Conservation (phyloP, 1,284 basidiomycete genomes). For the Takashimella koratensis region DNA sequence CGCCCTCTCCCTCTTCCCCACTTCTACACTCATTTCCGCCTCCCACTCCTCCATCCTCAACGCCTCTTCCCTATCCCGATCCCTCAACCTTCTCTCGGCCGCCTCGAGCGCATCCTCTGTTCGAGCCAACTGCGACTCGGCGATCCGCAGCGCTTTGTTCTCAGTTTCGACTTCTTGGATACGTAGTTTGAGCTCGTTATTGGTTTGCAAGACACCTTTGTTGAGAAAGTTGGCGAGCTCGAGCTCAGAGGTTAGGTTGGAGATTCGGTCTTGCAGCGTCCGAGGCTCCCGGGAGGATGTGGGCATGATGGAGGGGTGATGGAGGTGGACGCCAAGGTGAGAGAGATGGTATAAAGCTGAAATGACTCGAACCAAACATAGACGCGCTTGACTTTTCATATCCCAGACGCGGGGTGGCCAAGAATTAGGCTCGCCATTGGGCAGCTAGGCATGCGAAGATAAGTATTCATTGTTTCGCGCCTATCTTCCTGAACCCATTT, state of each 20-base stretch:
- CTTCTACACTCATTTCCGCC: not conserved
- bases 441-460: no score
- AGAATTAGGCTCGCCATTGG: not conserved
- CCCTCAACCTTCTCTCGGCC: constrained; percentile 6
- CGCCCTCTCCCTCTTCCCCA: not conserved
- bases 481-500: no score
- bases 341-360: not conserved
- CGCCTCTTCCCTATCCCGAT: constrained; percentile 6
- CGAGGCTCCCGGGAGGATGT: not conserved
- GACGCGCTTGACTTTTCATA: no score
- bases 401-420: no score
- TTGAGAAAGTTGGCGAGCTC: constrained; percentile 40
- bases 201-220: constrained; percentile 38
- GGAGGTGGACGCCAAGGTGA: not conserved
- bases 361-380: not conserved
- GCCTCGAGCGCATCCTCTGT: constrained; percentile 31
- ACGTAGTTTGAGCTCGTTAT: constrained; percentile 34
- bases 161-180: constrained; percentile 38
- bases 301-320: not conserved
- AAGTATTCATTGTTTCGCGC: no score
- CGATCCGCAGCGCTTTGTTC: constrained; percentile 30
- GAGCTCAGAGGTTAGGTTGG: constrained; percentile 22
- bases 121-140: constrained; percentile 27
- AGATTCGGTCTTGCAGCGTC: constrained; percentile 9
- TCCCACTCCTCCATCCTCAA: not conserved